Percentiles rank a stretch among this genome's conserved stretches.
phyloP scores from a whole-genome alignment of 1,284 basidiomycete genomes.

The Sporisorium reilianum region DNA sequence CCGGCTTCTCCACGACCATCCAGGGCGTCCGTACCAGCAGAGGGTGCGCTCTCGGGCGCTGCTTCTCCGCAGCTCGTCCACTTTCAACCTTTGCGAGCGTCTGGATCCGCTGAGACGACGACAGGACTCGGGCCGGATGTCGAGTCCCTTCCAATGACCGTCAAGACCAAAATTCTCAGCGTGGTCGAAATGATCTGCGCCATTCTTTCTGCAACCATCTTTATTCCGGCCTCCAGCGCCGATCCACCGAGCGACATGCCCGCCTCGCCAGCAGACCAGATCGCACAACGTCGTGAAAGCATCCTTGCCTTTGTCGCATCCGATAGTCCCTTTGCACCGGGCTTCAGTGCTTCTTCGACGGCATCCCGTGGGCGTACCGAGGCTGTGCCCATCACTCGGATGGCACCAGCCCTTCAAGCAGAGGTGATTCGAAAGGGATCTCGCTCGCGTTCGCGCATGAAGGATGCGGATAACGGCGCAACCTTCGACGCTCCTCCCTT shows the following conservation, averaged over 20 bases:
- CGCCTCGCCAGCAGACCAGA: slow-evolving; percentile 31
- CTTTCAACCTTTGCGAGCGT: not conserved
- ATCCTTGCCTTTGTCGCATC: slow-evolving; percentile 36
- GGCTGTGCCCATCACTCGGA: not conserved
- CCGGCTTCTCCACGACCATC: slow-evolving; percentile 7
- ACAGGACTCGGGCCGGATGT: slow-evolving; percentile 11
- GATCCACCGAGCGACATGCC: not conserved
- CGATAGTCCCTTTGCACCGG: slow-evolving; percentile 32
- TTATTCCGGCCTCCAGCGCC: slow-evolving; percentile 39
- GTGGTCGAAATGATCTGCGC: slow-evolving; percentile 59
- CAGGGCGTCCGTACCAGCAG: not conserved
- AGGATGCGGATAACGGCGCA: slow-evolving; percentile 19
- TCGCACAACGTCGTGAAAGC: slow-evolving; percentile 35
- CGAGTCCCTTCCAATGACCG: slow-evolving; percentile 43
- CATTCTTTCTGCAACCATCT: slow-evolving; percentile 53
- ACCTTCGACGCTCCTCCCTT: slow-evolving; percentile 27
- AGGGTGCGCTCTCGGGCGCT: not conserved
- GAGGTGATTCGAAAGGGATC: slow-evolving; percentile 50
- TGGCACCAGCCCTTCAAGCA: slow-evolving; percentile 27
- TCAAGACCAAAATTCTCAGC: slow-evolving; percentile 50
- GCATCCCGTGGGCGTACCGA: slow-evolving; percentile 24
- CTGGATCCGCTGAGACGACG: not conserved
- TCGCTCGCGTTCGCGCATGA: slow-evolving; percentile 37
- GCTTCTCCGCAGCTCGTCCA: not conserved
- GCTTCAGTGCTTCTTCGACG: not conserved